Base-by-base conservation (phyloP, 257 asterid species). In the Penstemon davidsonii region DNA sequence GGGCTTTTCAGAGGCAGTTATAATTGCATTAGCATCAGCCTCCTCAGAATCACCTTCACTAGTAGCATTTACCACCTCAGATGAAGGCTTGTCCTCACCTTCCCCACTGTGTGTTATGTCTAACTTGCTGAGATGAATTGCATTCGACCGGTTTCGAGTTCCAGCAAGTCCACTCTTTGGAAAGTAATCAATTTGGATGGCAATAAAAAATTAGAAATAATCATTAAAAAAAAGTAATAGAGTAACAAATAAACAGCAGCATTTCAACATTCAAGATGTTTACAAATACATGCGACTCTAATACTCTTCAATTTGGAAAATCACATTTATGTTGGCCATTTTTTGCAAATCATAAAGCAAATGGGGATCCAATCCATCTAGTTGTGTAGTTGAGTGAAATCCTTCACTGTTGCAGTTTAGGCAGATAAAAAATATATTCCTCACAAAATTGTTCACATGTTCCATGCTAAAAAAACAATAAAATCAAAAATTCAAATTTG, bases 41-140 rank as follows among this genome's bases (percentile, higher is more conserved):
- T 55, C 62, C 76, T 76, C 84, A 38, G 78, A 70, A 64, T 78
- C 88, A 79, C 79, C 60, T 82, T 71, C 76, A 49, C 13, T 19
- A 66, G 71, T 79, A 66, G 73, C 81, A 68, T 82, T 76, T 63
- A 80, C 80, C 73, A 88, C 95, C 85, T 86, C 95, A 55, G 95
- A 78, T 40, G 83, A 80, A 68, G 83, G 75, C 56, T 63, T 78
- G 73, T 77, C 87, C 60, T 75, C 82, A 51, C 68, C 72, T 71
- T 80, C 83, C 19, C 81, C 75, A 39, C 76, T 66, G 62, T 47
- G 15, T 52, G 79, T 55, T 44, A 70, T 86, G 64, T 72, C 83
- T 65, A 84, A 73, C 74, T 43, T 82, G 70, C 73, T 61, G 50
- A 76, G 75, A 56, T 62, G 65, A 63, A 83, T 85, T 13, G 74